Base-by-base conservation (phyloP, 768 basidiomycete species). In the Trametes coccinea region DNA sequence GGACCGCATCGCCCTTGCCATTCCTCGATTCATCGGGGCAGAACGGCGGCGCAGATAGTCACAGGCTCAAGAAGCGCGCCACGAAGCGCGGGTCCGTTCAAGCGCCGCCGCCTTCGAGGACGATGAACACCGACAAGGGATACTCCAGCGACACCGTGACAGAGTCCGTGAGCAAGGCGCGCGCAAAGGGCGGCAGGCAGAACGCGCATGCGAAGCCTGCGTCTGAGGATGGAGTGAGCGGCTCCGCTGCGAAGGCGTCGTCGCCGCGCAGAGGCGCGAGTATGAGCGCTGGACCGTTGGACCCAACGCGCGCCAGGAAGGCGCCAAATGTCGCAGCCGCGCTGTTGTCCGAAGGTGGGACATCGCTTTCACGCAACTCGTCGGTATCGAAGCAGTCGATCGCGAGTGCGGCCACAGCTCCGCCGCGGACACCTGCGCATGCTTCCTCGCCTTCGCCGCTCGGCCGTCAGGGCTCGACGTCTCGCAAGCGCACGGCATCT, bases 311-410 rank as follows among this genome's bases (percentile, higher is more conserved):
- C 17, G 47, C 50, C 37, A 63, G 65, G 58, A 65, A 62, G 33
- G 13, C 60, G 2, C 60, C 61, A 2, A 55, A 44, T 4, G 34
- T 54, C 1, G 56, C 60, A 17, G 45, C 50, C 2, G 47, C 53
- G 5, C 22, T 57, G 7, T 43, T 47, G 16, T 46, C 53, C 10
- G 59, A 59, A 52, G 62, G 51, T 3, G 62, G 63, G 40, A 62
- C 62, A 1, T 61, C 72, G 7, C 53, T 73, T 5, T 72, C 72
- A 9, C 67, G 71, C 9, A 69, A 69, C 48, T 70, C 70, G 16
- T 73, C 72, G 0, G 3, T 69, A 29, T 72, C 72, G 13, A 72
- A 68, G 60, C 64, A 65, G 40, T 70, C 69, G 8, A 59, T 65
- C 30, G 59, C 53, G 34, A 72, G 69, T 47, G 56, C 68, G 2